Evolutionary conservation across 192 early-diverging fungal genomes (phyloP), one percentile per base, ranked within the genome.

Genomic region (Geranomyces michiganensis): DNA sequence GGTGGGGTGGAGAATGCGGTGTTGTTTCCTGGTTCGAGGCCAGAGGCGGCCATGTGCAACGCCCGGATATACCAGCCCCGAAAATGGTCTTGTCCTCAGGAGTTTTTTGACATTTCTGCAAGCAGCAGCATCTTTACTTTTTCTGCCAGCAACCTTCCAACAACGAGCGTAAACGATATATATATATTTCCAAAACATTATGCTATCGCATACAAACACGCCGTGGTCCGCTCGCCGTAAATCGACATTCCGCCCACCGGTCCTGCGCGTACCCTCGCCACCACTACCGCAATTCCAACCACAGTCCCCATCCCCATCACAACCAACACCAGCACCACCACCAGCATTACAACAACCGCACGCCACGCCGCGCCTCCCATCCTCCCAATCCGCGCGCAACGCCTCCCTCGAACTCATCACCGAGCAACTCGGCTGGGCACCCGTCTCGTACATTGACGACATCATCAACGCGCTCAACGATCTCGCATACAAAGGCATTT

Each of bases 401-500:
- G 64, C 74, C 32, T 55, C 56, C 27, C 21, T 48, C 29, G 85
- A 87, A 62, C 70, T 90, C 13, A 62, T 91, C 53, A 89, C 87
- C 33, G 91, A 94, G 76, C 91, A 92, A 71, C 89, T 94, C 79
- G 92, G 91, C 24, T 94, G 92, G 69, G 76, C 86, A 15, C 92
- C 92, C 0, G 75, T 92, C n/a, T 82, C 89, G 12, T 90, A 92
- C 65, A 85, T 95, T 47, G 92, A 94, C 82, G 90, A 93, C 58
- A 82, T 92, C 29, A 86, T 92, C 77, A 90, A 92, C 68, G 81
- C 88, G 2, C 86, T 91, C 51, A 93, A 92, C 75, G 86, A 88
- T 46, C 78, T 90, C 46, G 77, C 92, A 14, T 92, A 92, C 63
- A 80, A 88, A 32, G 90, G 90, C 0, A 88, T 91, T 0, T 82